Evolutionary conservation across 306 rosid species (phyloP).

Genomic region (Quercus rubra): DNA sequence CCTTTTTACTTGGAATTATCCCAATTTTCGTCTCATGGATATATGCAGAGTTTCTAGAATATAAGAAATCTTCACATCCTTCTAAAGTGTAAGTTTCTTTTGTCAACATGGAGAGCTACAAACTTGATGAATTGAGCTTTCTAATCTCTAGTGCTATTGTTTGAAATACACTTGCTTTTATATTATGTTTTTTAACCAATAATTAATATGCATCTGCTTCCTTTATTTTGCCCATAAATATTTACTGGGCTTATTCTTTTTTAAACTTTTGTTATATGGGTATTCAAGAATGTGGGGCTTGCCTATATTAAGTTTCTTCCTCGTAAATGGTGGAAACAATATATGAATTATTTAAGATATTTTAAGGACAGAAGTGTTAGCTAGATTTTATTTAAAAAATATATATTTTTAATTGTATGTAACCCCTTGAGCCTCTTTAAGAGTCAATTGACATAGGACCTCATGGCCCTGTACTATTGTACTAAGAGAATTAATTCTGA

Average conservation of each 20-base stretch:
- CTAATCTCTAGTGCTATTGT: background rate
- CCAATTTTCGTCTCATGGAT: conserved; percentile 90
- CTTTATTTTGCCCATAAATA: conserved; percentile 15
- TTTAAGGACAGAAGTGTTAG: background rate
- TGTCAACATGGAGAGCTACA: conserved; percentile 3
- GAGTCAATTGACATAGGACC: background rate
- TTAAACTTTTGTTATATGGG: background rate
- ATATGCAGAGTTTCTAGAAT: conserved; percentile 89
- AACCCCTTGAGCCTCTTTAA: background rate
- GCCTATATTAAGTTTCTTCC: background rate
- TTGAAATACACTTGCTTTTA: background rate
- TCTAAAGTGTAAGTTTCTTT: conserved; percentile 74
- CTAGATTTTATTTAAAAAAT: background rate
- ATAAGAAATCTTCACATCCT: conserved; percentile 58
- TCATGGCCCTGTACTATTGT: background rate
- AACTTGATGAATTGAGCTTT: conserved; percentile 10
- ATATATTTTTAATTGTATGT: background rate
- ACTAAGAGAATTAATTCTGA: background rate
- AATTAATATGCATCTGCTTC: background rate
- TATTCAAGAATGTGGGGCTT: background rate
- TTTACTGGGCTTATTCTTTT: background rate
- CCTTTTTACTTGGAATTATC: conserved; percentile 80
- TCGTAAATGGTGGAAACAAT: background rate
- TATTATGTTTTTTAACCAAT: background rate
- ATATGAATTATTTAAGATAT: background rate